These are phyloP conservation scores for Sporisorium sorghi DNA, from an alignment of 1,284 basidiomycete genomes.

Conservation along the genomic window DNA sequence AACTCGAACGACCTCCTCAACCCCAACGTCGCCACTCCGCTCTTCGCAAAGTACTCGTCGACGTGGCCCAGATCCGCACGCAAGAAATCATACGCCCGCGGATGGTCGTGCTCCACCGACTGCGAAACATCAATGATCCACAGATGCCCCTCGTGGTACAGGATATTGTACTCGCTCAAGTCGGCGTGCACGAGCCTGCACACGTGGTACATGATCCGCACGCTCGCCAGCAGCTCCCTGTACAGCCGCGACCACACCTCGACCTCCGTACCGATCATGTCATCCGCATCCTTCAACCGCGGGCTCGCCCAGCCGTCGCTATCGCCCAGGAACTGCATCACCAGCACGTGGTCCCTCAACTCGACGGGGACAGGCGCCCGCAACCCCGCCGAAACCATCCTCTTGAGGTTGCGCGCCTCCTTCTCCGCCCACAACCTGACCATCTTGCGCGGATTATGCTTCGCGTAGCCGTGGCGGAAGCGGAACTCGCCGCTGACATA, in stretches of 20 bases:
- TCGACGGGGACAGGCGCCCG: slow-evolving; percentile 89
- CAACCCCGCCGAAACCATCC: slow-evolving; percentile 84
- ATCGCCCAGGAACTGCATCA: slow-evolving; percentile 90
- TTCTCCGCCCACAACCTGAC: slow-evolving; percentile 99
- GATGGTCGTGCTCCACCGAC: slow-evolving; percentile 98
- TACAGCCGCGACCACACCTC: slow-evolving; percentile 74
- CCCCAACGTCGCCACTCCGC: slow-evolving; percentile 81
- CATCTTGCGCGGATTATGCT: slow-evolving; percentile 97
- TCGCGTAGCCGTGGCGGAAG: slow-evolving; percentile 90
- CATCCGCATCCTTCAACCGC: slow-evolving; percentile 64
- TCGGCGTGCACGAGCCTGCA: slow-evolving; percentile 98
- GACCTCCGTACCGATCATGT: slow-evolving; percentile 45
- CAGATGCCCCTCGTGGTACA: slow-evolving; percentile 79
- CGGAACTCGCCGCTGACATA: slow-evolving; percentile 92
- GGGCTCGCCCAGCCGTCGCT: slow-evolving; percentile 64
- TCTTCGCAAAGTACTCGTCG: slow-evolving; percentile 85
- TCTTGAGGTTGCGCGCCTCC: slow-evolving; percentile 93
- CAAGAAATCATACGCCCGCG: slow-evolving; percentile 85
- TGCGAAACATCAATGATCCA: slow-evolving; percentile 99
- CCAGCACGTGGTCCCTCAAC: slow-evolving; percentile 94
- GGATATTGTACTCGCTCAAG: slow-evolving; percentile 96
- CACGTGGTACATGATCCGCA: slow-evolving; percentile 86
- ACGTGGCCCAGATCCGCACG: slow-evolving; percentile 91
- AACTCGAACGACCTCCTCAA: slow-evolving; percentile 83
- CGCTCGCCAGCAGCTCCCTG: slow-evolving; percentile 80